phyloP scores from a whole-genome alignment of 257 asterid species.

The Solanum arcanum region DNA sequence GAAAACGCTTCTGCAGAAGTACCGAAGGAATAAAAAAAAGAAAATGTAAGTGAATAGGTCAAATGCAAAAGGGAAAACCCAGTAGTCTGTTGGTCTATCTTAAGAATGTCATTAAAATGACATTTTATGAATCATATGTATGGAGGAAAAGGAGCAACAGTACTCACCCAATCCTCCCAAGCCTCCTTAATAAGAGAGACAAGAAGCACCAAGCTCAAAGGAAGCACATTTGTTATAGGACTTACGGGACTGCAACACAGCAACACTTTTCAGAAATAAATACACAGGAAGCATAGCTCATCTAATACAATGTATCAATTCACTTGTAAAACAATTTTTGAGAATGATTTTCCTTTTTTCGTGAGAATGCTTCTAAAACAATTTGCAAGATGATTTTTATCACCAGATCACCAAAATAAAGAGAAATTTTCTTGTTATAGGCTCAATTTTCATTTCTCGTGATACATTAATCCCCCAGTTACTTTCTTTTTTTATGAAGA shows the following conservation, averaged over 20 bases:
- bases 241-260: conserved; percentile 85
- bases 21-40: background rate
- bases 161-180: conserved; percentile 99
- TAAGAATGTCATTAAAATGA: background rate
- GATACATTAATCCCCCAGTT: background rate
- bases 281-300: background rate
- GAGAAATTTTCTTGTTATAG: background rate
- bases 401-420: background rate
- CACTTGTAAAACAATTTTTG: background rate
- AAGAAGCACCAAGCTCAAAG: conserved; percentile 90
- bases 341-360: background rate
- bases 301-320: background rate
- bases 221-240: conserved; percentile 97
- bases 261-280: background rate
- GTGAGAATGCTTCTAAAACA: background rate
- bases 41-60: background rate
- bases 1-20: conserved; percentile 78
- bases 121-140: background rate
- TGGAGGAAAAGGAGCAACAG: background rate
- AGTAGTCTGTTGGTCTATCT: background rate
- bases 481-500: background rate
- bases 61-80: background rate
- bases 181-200: conserved; percentile 97
- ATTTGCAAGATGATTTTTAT: background rate
- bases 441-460: background rate